phyloP scores from a whole-genome alignment of 2,329 filamentous ascomycete species.

The Arthrobotrys conoides region DNA sequence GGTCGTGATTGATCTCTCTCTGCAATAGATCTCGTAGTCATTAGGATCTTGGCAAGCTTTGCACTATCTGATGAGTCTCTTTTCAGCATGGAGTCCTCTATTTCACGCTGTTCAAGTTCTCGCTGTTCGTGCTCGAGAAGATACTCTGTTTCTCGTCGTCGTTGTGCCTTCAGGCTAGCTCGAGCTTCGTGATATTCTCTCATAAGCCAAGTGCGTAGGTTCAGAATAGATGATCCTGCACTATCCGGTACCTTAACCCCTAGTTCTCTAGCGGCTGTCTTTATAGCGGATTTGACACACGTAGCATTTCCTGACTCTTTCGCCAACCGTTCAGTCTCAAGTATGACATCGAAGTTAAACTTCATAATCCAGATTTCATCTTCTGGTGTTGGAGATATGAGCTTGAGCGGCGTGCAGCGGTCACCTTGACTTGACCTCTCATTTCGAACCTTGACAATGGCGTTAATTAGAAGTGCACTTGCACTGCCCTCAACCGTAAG shows the following conservation, averaged over 20 bases:
- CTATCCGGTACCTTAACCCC: neutral
- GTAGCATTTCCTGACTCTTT: neutral
- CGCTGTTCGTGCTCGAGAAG: neutral
- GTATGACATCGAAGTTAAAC: slow-evolving; percentile 13
- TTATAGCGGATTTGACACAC: neutral
- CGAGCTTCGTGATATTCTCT: slow-evolving; percentile 2
- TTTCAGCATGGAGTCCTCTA: too few species aligned
- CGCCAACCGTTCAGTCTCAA: neutral
- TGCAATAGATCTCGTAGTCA: neutral
- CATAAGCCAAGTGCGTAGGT: neutral
- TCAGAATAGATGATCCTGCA: neutral
- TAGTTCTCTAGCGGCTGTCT: neutral
- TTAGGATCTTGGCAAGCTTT: neutral
- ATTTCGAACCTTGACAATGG: slow-evolving; percentile 5
- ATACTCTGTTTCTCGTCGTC: neutral
- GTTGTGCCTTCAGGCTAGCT: neutral
- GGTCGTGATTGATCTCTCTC: neutral
- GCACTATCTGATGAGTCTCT: neutral
- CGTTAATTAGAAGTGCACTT: neutral
- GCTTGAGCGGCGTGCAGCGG: neutral
- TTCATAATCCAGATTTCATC: slow-evolving; percentile 1
- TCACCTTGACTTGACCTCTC: neutral
- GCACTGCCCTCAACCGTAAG: neutral
- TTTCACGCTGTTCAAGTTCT: too few species aligned
- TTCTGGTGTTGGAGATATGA: neutral